Conservation (phyloP, 768 basidiomycete genomes). For the Favolaschia claudopus region DNA sequence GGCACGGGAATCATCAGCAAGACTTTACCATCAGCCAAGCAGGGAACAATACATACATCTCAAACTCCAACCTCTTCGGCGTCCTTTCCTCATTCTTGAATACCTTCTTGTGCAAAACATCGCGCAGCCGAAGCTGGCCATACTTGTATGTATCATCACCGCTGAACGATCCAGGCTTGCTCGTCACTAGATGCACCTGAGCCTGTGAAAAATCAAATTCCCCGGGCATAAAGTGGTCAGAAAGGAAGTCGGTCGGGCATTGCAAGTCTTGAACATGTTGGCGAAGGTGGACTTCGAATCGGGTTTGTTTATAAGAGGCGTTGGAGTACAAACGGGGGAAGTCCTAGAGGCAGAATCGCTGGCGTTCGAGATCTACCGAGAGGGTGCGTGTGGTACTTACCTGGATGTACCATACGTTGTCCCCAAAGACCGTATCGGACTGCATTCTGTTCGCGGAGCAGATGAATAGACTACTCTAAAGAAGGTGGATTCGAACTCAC, state of each 20-base stretch:
- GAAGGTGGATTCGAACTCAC: neutral
- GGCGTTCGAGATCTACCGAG: neutral
- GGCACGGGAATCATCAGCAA: too few relatives aligned
- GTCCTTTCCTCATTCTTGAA: neutral
- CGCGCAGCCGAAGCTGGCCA: neutral
- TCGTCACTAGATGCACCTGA: neutral
- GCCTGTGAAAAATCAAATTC: neutral
- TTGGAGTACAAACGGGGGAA: neutral
- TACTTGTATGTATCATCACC: neutral
- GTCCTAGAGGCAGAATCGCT: too few relatives aligned
- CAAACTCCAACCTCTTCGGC: neutral
- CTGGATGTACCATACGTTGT: slow-evolving; percentile 12
- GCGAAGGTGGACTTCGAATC: neutral
- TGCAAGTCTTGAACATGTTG: neutral
- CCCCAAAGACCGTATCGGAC: neutral
- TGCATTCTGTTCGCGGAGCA: neutral
- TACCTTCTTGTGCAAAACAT: neutral
- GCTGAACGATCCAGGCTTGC: neutral
- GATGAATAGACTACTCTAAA: neutral
- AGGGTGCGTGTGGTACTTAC: neutral
- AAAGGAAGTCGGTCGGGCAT: neutral
- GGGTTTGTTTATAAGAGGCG: neutral
- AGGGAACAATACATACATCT: neutral
- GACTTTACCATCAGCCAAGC: too few relatives aligned
- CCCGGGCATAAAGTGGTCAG: neutral